A percentile compares a stretch with the other conserved stretches of the same genome.
phyloP scores from a whole-genome alignment of 1,284 basidiomycete species.

The Leccinum pallidistipes region DNA sequence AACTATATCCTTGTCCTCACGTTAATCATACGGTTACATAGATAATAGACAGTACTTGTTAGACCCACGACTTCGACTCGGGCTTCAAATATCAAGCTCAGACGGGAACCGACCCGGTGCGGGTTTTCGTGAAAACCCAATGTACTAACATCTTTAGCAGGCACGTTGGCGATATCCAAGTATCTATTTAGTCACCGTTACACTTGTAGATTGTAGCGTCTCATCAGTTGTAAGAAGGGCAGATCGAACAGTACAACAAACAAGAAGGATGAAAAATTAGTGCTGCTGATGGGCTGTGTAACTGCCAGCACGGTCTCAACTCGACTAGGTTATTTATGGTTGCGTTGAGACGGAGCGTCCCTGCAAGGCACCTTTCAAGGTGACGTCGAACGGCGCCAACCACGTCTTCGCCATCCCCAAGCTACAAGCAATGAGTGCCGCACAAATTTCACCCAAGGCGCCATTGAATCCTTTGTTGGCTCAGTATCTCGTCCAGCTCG shows the following conservation, averaged over 20 bases:
- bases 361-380: not conserved
- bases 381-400: not conserved
- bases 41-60: conserved; percentile 3
- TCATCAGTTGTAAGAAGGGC: no score
- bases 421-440: conserved; percentile 37
- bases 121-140: not conserved
- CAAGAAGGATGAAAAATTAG: no score
- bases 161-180: no score
- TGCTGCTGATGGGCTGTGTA: no score
- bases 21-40: conserved; percentile 18
- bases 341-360: not conserved
- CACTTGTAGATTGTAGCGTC: no score
- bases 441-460: conserved; percentile 21
- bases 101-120: not conserved
- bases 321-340: not conserved
- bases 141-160: no score
- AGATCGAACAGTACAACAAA: no score
- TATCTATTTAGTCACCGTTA: no score
- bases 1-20: conserved; percentile 18
- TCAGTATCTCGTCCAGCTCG: conserved; percentile 63
- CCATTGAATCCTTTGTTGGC: conserved; percentile 56
- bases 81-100: not conserved
- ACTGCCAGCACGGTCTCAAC: no score
- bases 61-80: not conserved
- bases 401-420: not conserved